Conservation (phyloP, 768 basidiomycete species). For the Tricholomella constricta region DNA sequence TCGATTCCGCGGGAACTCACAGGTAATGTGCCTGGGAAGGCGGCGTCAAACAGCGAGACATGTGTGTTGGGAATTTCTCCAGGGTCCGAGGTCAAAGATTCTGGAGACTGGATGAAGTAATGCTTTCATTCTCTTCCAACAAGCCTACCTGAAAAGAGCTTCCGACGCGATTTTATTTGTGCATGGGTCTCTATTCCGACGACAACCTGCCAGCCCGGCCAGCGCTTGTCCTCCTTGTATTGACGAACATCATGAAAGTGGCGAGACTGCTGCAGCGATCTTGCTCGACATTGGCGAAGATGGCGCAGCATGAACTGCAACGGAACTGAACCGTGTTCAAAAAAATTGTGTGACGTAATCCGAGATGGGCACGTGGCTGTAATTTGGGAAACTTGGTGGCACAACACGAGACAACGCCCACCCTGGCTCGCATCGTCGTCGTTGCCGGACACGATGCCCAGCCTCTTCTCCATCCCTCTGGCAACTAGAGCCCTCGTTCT, state of each 20-base stretch:
- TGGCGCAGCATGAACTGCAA: conserved; percentile 21
- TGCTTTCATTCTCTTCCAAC: not conserved
- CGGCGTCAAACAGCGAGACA: conserved; percentile 81
- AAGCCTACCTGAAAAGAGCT: conserved; percentile 76
- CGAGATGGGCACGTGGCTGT: conserved; percentile 14
- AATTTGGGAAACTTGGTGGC: not conserved
- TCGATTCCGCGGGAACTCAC: conserved; percentile 44
- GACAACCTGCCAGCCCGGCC: conserved; percentile 89
- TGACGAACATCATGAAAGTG: conserved; percentile 35
- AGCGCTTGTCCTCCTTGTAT: conserved; percentile 46
- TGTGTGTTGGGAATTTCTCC: conserved; percentile 66
- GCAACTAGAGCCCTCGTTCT: conserved; percentile 24
- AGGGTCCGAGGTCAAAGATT: conserved; percentile 41
- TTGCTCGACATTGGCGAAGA: conserved; percentile 21
- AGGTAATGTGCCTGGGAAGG: conserved; percentile 91
- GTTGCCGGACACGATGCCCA: conserved; percentile 27
- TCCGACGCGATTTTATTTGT: conserved; percentile 83
- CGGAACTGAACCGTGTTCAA: not conserved
- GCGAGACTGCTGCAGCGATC: conserved; percentile 18
- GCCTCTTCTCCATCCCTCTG: conserved; percentile 16
- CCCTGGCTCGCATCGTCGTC: conserved; percentile 15
- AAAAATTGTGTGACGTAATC: conserved; percentile 11
- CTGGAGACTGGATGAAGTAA: conserved; percentile 21
- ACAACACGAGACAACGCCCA: conserved; percentile 5
- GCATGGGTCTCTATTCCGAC: conserved; percentile 97